Base-by-base conservation (phyloP, 768 basidiomycete genomes). In the Flagelloscypha sp. region DNA sequence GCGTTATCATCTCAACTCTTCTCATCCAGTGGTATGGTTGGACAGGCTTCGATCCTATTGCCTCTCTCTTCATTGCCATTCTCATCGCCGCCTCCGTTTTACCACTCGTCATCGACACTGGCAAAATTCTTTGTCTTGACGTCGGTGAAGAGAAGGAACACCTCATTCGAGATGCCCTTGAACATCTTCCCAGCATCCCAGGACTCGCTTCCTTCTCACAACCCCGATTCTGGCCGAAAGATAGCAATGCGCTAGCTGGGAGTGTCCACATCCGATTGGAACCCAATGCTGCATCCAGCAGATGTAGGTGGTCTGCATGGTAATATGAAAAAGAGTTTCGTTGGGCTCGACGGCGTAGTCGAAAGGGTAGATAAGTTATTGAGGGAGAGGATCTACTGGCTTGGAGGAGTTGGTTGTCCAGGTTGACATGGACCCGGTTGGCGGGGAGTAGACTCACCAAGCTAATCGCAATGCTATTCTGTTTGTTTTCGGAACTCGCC, bases 21-120 rank as follows among this genome's bases (percentile, higher is more conserved):
- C 72, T 98, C 36, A 98, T 99, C 42, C 82, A 93, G 53, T 80
- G 79, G 42, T 98, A 95, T 48, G 94, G 95, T 16, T 98, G 93
- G 92, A 97, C 94, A 9, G 92, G 92, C 13, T 99, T 97, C 54
- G 95, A 99, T 58, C 95, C 95, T 1, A 90, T 99, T 41, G 95
- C 95, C 0, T 93, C 89, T 7, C 64, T 99, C 19, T 94, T 99
- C 58, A 99, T 99, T 45, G 95, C 95, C 5, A 61, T 87, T 7
- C 63, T 99, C 45, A 99, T 99, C 48, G 88, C 89, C 15, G 93
- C 88, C 5, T 94, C 90, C 53, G 95, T 99, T 13, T 68, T 94
- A 16, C 95, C 95, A 8, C 77, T 99, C 25, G 90, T 99, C 15
- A 72, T 94, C 44, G 95, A 98, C 56, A 88, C 87, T 0, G 95